phyloP scores from a whole-genome alignment of 169 alveolate genomes.

The Cryptosporidium viatorum region DNA sequence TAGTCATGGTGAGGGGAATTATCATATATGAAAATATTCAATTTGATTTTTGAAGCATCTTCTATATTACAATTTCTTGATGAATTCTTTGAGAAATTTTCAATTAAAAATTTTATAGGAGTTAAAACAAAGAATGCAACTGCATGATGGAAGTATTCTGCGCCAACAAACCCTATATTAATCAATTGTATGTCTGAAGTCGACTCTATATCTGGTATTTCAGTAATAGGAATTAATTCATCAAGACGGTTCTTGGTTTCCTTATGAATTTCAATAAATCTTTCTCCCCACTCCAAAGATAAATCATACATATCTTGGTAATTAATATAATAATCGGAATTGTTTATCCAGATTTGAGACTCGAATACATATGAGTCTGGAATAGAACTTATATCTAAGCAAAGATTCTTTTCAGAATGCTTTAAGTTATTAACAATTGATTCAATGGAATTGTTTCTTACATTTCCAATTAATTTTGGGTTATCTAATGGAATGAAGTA shows the following conservation, averaged over 20 bases:
- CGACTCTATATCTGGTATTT: conserved; percentile 33
- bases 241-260: conserved; percentile 17
- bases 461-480: conserved; percentile 29
- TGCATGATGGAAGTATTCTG: conserved; percentile 72
- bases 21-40: conserved; percentile 77
- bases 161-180: conserved; percentile 62
- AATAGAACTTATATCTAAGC: not conserved
- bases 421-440: conserved; percentile 29
- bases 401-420: conserved; percentile 60
- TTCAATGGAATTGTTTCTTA: conserved; percentile 19
- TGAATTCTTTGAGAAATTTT: conserved; percentile 9
- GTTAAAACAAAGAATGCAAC: conserved; percentile 46
- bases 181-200: not conserved
- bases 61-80: not conserved
- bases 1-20: conserved; percentile 77
- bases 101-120: conserved; percentile 56
- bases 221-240: conserved; percentile 1
- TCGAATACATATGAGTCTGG: not conserved
- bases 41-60: conserved; percentile 20
- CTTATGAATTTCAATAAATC: not conserved
- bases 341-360: not conserved
- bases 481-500: conserved; percentile 70
- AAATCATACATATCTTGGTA: conserved; percentile 4
- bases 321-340: conserved; percentile 12
- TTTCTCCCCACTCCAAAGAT: conserved; percentile 59